Evolutionary conservation across 768 basidiomycete species (phyloP), one percentile per base, ranked within the genome.

Genomic region (Gloeostereum incarnatum): DNA sequence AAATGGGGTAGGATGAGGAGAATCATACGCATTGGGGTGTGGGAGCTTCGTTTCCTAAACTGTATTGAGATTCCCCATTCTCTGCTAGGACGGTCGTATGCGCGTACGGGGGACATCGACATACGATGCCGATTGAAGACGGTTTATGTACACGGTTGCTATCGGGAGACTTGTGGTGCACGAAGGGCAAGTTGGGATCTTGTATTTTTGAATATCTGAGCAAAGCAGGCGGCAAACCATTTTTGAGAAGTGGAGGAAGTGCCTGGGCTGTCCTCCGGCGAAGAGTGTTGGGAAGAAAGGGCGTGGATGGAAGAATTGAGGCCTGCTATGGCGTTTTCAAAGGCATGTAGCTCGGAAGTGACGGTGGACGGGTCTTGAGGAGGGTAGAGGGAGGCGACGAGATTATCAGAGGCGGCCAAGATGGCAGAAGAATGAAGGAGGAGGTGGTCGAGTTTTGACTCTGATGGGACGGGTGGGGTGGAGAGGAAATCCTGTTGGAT

Each of bases 191-290:
- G n/a, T n/a, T n/a, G 32, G 67, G 39, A 33, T 45, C 54, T 31
- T 55, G 42, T 39, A 53, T 56, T 55, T 47, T 69, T 73, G 43
- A 62, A 54, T 48, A 84, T 68, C 50, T 85, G 80, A 35, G 65
- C 61, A 47, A 83, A 73, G 51, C 81, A 85, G 8, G 67, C 65
- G 33, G 67, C 63, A 49, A 81, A 81, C 81, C 84, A 84, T 49
- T 66, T 75, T 39, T 55, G 56, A 13, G 8, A 34, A n/a, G 13
- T 8, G 13, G 9, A n/a, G 17, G 18, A 34, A 9, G 9, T 8
- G 32, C 18, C 11, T 9, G n/a, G 8, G 8, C 9, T 8, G 18
- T 34, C 32, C 18, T 34, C 32, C 18, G 9, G 32, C 9, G 18
- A 19, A 9, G 8, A 9, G 10, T 34, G 8, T 13, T 8, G 32